Evolutionary conservation across 805 yeast species (phyloP).

Genomic region (Ogataea salicorniae): DNA sequence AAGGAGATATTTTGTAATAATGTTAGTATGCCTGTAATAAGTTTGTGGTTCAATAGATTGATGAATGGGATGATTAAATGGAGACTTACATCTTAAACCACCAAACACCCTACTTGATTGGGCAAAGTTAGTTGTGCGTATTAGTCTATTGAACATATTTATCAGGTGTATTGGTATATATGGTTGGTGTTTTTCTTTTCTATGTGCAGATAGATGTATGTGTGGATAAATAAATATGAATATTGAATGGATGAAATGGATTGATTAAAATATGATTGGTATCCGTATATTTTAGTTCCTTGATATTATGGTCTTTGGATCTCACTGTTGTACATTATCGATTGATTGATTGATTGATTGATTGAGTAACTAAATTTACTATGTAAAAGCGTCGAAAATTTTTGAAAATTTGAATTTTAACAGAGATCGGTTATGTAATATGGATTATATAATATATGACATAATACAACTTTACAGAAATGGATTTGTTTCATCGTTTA

Average conservation of each 20-base stretch:
- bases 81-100: constrained; percentile 1
- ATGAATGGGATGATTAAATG: too few species aligned
- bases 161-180: not conserved
- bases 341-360: not conserved
- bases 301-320: too few species aligned
- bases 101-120: not conserved
- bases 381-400: too few species aligned
- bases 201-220: not conserved
- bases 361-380: not conserved
- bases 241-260: too few species aligned
- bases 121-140: not conserved
- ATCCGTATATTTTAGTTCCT: too few species aligned
- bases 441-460: too few species aligned
- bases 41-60: not conserved
- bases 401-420: too few species aligned
- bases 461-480: too few species aligned
- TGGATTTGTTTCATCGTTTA: too few species aligned
- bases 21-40: constrained; percentile 2
- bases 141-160: not conserved
- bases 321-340: not conserved
- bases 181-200: not conserved
- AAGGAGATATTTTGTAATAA: not conserved
- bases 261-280: too few species aligned
- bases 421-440: too few species aligned
- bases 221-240: not conserved